Conservation (phyloP, 2,329 filamentous ascomycete genomes). For the Paraphoma sp. region DNA sequence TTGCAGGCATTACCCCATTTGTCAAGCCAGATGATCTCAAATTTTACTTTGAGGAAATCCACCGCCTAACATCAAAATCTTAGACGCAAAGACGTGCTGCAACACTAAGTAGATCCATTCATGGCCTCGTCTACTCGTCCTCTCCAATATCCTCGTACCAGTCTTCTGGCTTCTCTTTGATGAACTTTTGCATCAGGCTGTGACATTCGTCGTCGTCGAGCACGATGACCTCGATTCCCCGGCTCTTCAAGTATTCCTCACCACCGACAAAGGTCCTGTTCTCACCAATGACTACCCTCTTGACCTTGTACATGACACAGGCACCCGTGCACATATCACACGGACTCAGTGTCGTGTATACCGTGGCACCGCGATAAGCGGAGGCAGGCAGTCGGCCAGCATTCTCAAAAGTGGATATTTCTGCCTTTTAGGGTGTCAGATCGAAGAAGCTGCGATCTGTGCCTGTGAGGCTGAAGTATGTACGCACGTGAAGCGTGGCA, state of each 20-base stretch:
- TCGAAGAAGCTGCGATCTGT: constrained; percentile 3
- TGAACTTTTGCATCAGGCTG: constrained; percentile 74
- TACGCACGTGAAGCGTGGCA: constrained; percentile 70
- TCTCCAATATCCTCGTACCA: constrained; percentile 62
- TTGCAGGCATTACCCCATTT: constrained; percentile 84
- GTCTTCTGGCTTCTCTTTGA: constrained; percentile 72
- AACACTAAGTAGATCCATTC: constrained; percentile 8
- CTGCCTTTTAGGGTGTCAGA: constrained; percentile 60
- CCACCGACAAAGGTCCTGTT: constrained; percentile 78
- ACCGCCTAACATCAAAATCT: constrained; percentile 50
- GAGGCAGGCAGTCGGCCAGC: constrained; percentile 74
- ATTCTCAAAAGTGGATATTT: constrained; percentile 77
- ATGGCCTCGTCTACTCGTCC: constrained; percentile 17
- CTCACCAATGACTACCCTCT: constrained; percentile 76
- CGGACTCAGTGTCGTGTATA: constrained; percentile 82
- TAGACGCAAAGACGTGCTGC: not conserved
- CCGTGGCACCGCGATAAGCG: constrained; percentile 74
- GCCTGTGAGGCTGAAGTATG: not conserved
- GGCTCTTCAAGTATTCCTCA: constrained; percentile 71
- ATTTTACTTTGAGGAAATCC: constrained; percentile 93
- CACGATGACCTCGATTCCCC: constrained; percentile 76
- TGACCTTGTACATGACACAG: constrained; percentile 76
- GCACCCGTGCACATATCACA: constrained; percentile 85
- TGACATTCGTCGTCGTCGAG: constrained; percentile 70
- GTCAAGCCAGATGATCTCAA: constrained; percentile 92